phyloP scores from a whole-genome alignment of 768 basidiomycete species.

The Lactarius pseudohatsudake region DNA sequence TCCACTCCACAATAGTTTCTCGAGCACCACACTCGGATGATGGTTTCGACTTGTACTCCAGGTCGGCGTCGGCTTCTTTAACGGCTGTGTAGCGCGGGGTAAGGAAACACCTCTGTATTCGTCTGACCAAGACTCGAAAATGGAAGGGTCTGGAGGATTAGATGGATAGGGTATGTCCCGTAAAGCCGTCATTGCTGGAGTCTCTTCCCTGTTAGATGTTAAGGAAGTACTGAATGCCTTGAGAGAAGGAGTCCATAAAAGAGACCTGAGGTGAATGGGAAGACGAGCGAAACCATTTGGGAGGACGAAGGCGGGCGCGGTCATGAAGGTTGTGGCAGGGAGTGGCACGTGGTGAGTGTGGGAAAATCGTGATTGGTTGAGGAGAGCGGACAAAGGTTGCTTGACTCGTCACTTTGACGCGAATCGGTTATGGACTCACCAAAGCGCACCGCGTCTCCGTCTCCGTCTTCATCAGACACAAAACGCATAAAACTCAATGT shows the following conservation, averaged over 20 bases:
- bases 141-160: conserved; percentile 34
- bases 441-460: conserved; percentile 40
- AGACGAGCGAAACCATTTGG: conserved; percentile 19
- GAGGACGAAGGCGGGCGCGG: conserved; percentile 11
- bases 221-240: conserved; percentile 32
- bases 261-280: conserved; percentile 3
- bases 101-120: conserved; percentile 34
- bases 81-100: not conserved
- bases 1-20: conserved; percentile 34
- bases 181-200: conserved; percentile 40
- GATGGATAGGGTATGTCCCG: conserved; percentile 39
- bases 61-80: not conserved
- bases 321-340: conserved; percentile 9
- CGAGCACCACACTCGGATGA: conserved; percentile 30
- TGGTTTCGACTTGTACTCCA: not conserved
- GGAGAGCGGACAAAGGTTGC: not conserved
- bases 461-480: conserved; percentile 36
- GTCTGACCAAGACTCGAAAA: conserved; percentile 40
- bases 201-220: conserved; percentile 29
- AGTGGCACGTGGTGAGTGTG: conserved; percentile 21
- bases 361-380: conserved; percentile 9
- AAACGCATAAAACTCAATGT: conserved; percentile 40
- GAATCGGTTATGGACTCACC: conserved; percentile 35
- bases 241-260: conserved; percentile 13
- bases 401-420: conserved; percentile 13